Evolutionary conservation across 345 rosid species (phyloP).

Genomic region (Angophora floribunda): DNA sequence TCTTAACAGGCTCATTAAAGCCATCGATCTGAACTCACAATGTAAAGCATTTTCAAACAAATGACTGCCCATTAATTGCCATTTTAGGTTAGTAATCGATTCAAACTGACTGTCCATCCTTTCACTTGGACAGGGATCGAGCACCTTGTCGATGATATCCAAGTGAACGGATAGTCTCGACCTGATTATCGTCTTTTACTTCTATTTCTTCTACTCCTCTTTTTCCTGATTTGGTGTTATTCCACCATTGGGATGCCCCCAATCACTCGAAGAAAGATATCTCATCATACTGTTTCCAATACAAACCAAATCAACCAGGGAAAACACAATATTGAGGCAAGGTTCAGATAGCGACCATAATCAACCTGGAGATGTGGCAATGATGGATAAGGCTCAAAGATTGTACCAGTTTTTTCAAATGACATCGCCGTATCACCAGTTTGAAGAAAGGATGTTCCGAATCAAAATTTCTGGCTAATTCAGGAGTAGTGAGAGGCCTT

Average conservation of each 20-base stretch:
- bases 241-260: neutral
- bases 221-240: fast-evolving
- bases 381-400: neutral
- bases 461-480: neutral
- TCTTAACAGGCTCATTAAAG: neutral
- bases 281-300: neutral
- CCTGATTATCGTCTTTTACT: neutral
- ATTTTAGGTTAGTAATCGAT: neutral
- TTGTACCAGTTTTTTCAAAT: neutral
- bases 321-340: neutral
- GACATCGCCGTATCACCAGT: neutral
- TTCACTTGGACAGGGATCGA: neutral
- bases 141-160: neutral
- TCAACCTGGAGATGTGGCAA: neutral
- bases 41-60: neutral
- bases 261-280: neutral
- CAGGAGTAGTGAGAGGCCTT: neutral
- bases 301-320: neutral
- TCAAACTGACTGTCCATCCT: neutral
- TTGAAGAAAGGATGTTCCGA: neutral
- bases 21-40: neutral
- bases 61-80: neutral
- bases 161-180: neutral
- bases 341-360: neutral
- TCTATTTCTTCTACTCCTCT: neutral